Evolutionary conservation across 768 basidiomycete genomes (phyloP).

Genomic region (Lentinula sp.): DNA sequence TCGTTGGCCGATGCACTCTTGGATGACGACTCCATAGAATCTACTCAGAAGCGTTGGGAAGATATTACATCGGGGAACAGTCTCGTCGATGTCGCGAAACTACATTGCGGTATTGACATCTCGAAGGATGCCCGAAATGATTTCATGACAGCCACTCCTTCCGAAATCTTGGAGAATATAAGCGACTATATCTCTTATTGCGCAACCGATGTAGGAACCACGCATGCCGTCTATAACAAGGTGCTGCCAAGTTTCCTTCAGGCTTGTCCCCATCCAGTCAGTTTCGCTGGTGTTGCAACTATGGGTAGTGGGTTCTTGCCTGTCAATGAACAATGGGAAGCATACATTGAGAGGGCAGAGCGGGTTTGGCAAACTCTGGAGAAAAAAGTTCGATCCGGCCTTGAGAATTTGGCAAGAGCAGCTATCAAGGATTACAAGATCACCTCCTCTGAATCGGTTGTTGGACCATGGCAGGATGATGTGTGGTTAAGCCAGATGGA

Average conservation of each 20-base stretch:
- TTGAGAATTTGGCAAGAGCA: conserved; percentile 65
- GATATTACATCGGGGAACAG: conserved; percentile 90
- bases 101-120: conserved; percentile 79
- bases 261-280: conserved; percentile 87
- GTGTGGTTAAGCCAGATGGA: conserved; percentile 89
- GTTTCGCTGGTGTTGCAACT: conserved; percentile 82
- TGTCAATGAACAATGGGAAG: conserved; percentile 86
- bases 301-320: conserved; percentile 93
- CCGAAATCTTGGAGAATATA: conserved; percentile 57
- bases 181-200: conserved; percentile 81
- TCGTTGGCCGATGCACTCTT: conserved; percentile 7
- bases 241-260: conserved; percentile 77
- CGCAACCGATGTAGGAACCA: conserved; percentile 76
- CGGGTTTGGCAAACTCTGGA: conserved; percentile 65
- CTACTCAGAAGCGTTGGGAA: conserved; percentile 69
- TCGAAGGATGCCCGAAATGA: conserved; percentile 77
- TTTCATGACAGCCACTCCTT: conserved; percentile 64
- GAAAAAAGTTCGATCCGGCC: conserved; percentile 47
- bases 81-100: conserved; percentile 82
- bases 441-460: conserved; percentile 12
- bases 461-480: conserved; percentile 59
- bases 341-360: conserved; percentile 77
- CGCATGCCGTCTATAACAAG: conserved; percentile 71
- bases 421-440: conserved; percentile 35
- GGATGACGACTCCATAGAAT: conserved; percentile 35